A percentile compares a stretch with the other conserved stretches of the same genome.
Evolutionary conservation across 495 filamentous ascomycete species (phyloP).

Genomic region (Tuber aestivum): DNA sequence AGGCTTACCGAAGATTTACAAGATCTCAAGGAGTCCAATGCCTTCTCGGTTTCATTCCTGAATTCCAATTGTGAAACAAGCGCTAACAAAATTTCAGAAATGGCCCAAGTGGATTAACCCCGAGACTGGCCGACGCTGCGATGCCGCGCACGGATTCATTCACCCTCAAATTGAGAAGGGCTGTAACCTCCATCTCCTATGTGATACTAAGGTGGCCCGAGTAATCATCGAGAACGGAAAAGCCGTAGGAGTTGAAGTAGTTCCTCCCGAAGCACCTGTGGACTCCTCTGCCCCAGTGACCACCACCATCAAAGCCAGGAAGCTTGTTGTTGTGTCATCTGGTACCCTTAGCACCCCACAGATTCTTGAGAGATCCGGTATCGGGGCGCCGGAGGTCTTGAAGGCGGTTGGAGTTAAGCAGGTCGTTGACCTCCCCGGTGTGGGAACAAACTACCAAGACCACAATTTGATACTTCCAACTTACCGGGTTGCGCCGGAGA

Average conservation of each 20-base stretch:
- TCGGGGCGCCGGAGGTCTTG: constrained; percentile 48
- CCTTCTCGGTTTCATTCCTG: constrained; percentile 34
- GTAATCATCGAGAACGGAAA: constrained; percentile 50
- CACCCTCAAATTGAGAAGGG: constrained; percentile 44
- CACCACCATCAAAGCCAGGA: constrained; percentile 47
- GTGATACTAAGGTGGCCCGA: constrained; percentile 50
- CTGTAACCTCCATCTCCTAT: constrained; percentile 51
- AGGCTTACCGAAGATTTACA: constrained; percentile 48
- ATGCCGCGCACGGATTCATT: constrained; percentile 43
- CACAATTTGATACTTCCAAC: constrained; percentile 45
- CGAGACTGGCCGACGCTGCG: constrained; percentile 42
- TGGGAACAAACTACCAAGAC: constrained; percentile 51
- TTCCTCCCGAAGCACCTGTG: constrained; percentile 13
- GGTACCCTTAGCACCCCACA: constrained; percentile 54
- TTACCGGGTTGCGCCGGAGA: constrained; percentile 16
- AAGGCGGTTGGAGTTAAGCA: constrained; percentile 37
- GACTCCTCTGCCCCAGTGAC: background rate
- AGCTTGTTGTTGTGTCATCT: constrained; percentile 57
- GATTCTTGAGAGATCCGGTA: constrained; percentile 58
- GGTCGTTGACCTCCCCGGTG: constrained; percentile 47
- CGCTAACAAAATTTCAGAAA: constrained; percentile 22
- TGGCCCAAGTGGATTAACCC: constrained; percentile 43
- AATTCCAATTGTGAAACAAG: background rate
- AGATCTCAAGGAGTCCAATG: constrained; percentile 45
- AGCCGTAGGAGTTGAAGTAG: constrained; percentile 48